Base-by-base conservation (phyloP, 2,329 filamentous ascomycete species). In the Cercospora citrullina region DNA sequence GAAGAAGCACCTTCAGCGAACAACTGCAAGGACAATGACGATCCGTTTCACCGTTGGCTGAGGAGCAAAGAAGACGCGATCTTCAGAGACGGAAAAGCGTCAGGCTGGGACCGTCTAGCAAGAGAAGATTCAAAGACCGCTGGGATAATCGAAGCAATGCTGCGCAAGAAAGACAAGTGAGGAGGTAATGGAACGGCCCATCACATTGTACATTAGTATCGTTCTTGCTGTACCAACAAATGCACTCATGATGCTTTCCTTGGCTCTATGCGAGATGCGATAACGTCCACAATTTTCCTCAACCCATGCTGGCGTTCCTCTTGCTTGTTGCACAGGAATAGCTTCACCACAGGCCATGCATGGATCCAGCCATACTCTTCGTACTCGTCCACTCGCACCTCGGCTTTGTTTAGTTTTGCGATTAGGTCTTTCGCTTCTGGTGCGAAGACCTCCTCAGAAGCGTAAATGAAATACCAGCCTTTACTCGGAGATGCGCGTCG, bases 401-500 rank as follows among this genome's bases (percentile, higher is more conserved):
- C 85, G 14, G 84, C 82, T 60, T 83, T 83, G 66, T 83, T 81
- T 66, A 92, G 81, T 31, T 86, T 79, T 12, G 79, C 78, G 12
- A 91, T 81, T 68, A 93, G 80, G 26, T 84, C 82, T 71, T 86
- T 82, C 18, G 92, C 90, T 71, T 93, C 91, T 0, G 88, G 86
- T 1, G 87, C 88, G 71, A 96, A 89, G 0, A 95, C 89, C 77
- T 96, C 93, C 76, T 94, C 91, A 1, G 87, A 85, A 0, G 92
- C 91, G 74, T 90, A 94, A 5, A 89, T 84, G 71, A 95, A 84
- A 68, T 87, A 87, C 76, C 91, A 89, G 0, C 92, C 92, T 58
- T 84, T 82, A 7, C 81, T 80, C 0, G 92, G 92, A 63, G 85
- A 87, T 26, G 91, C 89, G 63, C 85, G 83, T 68, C 80, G 83